These are phyloP conservation scores for Citrullus mucosospermus DNA, from an alignment of 306 rosid genomes.

Conservation along the genomic window DNA sequence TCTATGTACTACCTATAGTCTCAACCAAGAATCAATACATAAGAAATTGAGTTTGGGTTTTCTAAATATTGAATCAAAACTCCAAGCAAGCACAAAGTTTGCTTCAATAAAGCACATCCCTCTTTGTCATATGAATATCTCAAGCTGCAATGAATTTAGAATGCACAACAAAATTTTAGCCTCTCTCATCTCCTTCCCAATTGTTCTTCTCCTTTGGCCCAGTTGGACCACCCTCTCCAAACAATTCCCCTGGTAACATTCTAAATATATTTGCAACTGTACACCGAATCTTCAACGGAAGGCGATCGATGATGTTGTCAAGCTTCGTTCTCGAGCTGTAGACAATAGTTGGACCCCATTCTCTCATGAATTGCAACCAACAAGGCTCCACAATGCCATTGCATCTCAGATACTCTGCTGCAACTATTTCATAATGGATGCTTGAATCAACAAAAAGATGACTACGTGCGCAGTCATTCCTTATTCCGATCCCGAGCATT, in stretches of 20 bases:
- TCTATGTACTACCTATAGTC: not conserved
- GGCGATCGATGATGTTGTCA: constrained; percentile 21
- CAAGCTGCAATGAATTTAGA: not conserved
- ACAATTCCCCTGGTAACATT: constrained; percentile 38
- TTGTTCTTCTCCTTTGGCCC: constrained; percentile 58
- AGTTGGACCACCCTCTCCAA: constrained; percentile 49
- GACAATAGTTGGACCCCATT: constrained; percentile 46
- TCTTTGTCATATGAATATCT: not conserved
- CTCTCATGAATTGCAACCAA: constrained; percentile 49
- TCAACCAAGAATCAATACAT: not conserved
- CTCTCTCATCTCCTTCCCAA: constrained; percentile 50
- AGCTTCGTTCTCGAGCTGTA: constrained; percentile 34
- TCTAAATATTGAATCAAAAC: not conserved
- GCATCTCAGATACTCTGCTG: constrained; percentile 37
- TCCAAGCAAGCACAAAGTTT: not conserved
- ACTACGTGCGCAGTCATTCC: constrained; percentile 34
- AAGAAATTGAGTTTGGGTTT: not conserved
- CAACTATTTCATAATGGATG: constrained; percentile 25
- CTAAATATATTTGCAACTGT: constrained; percentile 16
- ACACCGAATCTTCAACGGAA: constrained; percentile 21
- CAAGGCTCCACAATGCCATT: constrained; percentile 26
- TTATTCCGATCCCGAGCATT: constrained; percentile 35
- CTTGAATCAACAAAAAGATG: constrained; percentile 34
- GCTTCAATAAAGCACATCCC: not conserved
- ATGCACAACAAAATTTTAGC: not conserved